Base-by-base conservation (phyloP, 2,329 filamentous ascomycete species). In the Arthrobotrys iridis region DNA sequence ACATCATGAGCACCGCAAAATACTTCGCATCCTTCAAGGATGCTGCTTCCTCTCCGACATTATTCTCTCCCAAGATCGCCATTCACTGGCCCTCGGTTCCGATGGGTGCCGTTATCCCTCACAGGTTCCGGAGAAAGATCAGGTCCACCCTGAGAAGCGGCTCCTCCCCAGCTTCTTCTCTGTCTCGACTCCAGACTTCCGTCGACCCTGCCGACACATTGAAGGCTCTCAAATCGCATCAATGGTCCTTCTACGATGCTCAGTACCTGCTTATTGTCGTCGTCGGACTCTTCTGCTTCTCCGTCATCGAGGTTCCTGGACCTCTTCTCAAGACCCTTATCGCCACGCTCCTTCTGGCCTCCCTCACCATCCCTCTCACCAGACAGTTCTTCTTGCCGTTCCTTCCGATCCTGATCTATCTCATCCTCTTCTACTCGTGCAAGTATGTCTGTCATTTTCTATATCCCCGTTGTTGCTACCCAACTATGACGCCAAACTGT, bases 321-420 rank as follows among this genome's bases (percentile, higher is more conserved):
- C 91, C 93, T 0, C 82, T 94, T 65, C 83, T 90, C 77, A 97
- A 97, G 86, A 89, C 90, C 0, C 86, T 89, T 52, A 88, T 90
- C 43, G 86, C 92, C 11, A 86, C 89, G 0, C 85, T 88, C 62
- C 86, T 93, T 76, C 84, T 90, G 73, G 84, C 88, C 78, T 88
- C 93, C 30, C 85, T 96, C 40, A 85, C 94, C 46, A 87, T 97
- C 82, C 94, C 94, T 4, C 87, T 92, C 58, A 96, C 93, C 2
- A 87, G 92, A 77, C 94, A 98, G 82, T 96, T 97, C 82, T 93
- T 97, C 81, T 85, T 97, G 43, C 93, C 94, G 7, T 93, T 93
- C 62, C 85, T 95, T 73, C 90, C 92, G 4, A 92, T 96, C 77
- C 90, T 92, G 82, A 90, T 89, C 22, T 98, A 93, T 88, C 85